Evolutionary conservation across 2,329 filamentous ascomycete genomes (phyloP).

Genomic region (Elsinoe batatas): DNA sequence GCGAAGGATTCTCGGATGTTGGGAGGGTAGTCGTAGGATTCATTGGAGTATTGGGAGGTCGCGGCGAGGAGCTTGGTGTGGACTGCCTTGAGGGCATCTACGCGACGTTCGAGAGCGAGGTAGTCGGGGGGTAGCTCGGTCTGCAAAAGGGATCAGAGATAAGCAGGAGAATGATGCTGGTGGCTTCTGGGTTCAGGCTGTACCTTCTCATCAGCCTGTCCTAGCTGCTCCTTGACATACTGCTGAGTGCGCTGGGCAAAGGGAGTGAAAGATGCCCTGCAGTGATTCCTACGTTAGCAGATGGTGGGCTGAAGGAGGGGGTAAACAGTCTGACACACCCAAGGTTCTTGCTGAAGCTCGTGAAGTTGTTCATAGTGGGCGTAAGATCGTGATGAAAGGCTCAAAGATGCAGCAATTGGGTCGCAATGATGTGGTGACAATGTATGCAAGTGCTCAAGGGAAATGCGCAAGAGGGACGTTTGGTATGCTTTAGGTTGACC

Average conservation of each 20-base stretch:
- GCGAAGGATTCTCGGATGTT: slow-evolving; percentile 98
- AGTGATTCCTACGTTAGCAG: slow-evolving; percentile 30
- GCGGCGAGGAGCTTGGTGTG: slow-evolving; percentile 96
- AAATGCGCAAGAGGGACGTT: not conserved
- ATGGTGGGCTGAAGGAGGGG: not conserved
- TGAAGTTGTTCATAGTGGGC: slow-evolving; percentile 55
- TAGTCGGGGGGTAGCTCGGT: slow-evolving; percentile 96
- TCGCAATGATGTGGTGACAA: not conserved
- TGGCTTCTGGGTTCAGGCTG: not conserved
- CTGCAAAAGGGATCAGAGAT: slow-evolving; percentile 35
- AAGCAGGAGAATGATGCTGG: not conserved
- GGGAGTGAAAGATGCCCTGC: slow-evolving; percentile 75
- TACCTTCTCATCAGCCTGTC: slow-evolving; percentile 72
- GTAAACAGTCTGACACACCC: slow-evolving; percentile 38
- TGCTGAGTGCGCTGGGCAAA: slow-evolving; percentile 92
- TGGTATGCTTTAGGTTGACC: slow-evolving; percentile 10
- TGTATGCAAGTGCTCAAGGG: not conserved
- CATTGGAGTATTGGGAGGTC: slow-evolving; percentile 90
- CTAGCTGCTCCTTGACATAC: slow-evolving; percentile 95
- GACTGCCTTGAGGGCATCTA: slow-evolving; percentile 92
- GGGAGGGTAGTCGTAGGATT: slow-evolving; percentile 82
- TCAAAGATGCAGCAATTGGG: not conserved
- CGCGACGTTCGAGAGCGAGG: slow-evolving; percentile 95
- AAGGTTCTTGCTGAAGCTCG: slow-evolving; percentile 61
- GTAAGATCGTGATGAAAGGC: not conserved